These are phyloP conservation scores for Tilletia indica DNA, from an alignment of 1,284 basidiomycete genomes.

Conservation along the genomic window DNA sequence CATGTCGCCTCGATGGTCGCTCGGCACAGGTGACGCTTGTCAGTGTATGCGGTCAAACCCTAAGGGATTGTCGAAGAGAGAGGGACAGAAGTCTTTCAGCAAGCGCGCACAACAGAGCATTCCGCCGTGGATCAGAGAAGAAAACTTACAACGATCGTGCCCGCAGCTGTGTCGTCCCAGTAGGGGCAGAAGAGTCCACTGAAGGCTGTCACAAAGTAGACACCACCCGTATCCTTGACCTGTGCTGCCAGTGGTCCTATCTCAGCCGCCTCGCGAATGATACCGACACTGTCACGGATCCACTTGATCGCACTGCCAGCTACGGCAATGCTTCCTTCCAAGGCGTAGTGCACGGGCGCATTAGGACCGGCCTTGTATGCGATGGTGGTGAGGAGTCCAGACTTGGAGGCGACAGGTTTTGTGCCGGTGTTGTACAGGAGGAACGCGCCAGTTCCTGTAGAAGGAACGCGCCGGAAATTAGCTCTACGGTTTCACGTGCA, in stretches of 20 bases:
- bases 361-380: constrained; percentile 86
- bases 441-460: constrained; percentile 83
- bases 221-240: constrained; percentile 79
- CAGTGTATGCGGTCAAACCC: constrained; percentile 81
- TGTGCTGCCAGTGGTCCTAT: constrained; percentile 80
- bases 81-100: constrained; percentile 15
- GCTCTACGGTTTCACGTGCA: too few relatives aligned
- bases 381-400: constrained; percentile 87
- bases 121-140: not conserved
- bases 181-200: constrained; percentile 80
- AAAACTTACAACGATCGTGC: constrained; percentile 67
- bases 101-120: not conserved
- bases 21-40: constrained; percentile 79
- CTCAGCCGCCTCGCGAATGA: constrained; percentile 77
- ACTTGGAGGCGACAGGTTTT: constrained; percentile 77
- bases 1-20: constrained; percentile 83
- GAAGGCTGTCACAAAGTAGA: constrained; percentile 97
- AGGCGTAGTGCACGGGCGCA: constrained; percentile 79
- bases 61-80: constrained; percentile 9
- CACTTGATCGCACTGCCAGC: constrained; percentile 95
- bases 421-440: constrained; percentile 88
- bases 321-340: constrained; percentile 93
- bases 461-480: too few relatives aligned
- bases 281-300: constrained; percentile 81
- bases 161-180: constrained; percentile 84